Conservation (phyloP, 2,329 filamentous ascomycete species). For the Fusarium globosum region DNA sequence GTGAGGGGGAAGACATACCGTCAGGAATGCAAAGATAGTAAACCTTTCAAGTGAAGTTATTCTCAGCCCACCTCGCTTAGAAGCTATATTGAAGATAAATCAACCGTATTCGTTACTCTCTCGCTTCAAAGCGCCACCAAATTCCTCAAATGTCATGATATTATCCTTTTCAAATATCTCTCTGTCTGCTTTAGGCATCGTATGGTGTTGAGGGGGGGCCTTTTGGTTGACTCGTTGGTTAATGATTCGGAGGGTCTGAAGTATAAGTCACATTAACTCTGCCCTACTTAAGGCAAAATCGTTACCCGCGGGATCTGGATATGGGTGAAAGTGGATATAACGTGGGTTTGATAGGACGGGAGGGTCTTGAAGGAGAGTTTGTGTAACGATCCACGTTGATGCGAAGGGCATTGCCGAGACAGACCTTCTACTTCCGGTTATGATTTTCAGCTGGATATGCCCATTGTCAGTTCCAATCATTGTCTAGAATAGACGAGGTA, state of each 20-base stretch:
- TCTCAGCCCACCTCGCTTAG: background rate
- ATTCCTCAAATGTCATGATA: background rate
- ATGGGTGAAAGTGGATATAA: background rate
- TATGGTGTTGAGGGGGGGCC: background rate
- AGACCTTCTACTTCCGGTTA: background rate
- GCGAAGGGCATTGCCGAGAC: background rate
- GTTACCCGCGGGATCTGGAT: background rate
- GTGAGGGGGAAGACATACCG: background rate
- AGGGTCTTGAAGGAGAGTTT: background rate
- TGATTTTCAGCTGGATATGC: background rate
- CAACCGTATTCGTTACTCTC: background rate
- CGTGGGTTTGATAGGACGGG: background rate
- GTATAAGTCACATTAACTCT: background rate
- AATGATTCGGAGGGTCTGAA: background rate
- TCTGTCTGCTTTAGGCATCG: background rate
- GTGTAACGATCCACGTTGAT: background rate
- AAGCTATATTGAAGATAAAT: background rate
- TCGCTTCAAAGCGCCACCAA: background rate
- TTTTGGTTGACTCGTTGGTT: background rate
- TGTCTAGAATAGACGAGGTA: background rate
- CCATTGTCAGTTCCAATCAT: background rate
- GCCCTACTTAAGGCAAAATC: background rate
- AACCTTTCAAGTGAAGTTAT: background rate
- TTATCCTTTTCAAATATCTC: background rate
- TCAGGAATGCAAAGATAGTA: background rate